Percentiles rank a stretch among this genome's conserved stretches.
Conservation (phyloP, 2,329 filamentous ascomycete species). For the Whalleya microplaca region DNA sequence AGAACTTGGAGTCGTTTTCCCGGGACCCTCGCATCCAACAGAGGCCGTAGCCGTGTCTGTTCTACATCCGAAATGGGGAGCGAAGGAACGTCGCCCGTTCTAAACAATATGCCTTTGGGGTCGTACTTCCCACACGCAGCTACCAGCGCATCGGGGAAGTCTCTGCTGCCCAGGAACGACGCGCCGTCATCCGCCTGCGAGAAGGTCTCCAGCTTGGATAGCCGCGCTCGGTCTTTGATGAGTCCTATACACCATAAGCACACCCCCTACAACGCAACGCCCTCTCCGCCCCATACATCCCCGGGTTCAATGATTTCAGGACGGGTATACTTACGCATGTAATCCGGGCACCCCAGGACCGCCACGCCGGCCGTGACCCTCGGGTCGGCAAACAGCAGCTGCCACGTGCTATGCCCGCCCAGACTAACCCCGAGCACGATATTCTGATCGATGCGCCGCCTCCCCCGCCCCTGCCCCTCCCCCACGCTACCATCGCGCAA, state of each 20-base stretch:
- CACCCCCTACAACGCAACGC: neutral
- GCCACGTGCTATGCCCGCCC: conserved; percentile 88
- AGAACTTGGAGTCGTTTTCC: conserved; percentile 69
- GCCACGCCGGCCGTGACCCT: conserved; percentile 78
- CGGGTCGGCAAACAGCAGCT: conserved; percentile 76
- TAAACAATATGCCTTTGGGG: conserved; percentile 75
- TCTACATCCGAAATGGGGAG: conserved; percentile 39
- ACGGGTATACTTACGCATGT: conserved; percentile 61
- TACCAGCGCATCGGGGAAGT: conserved; percentile 75
- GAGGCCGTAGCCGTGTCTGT: conserved; percentile 46
- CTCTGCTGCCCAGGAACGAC: conserved; percentile 73
- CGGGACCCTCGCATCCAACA: conserved; percentile 54
- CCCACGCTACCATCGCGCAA: conserved; percentile 37
- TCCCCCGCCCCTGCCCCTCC: too few species aligned
- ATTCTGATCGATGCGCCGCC: conserved; percentile 60
- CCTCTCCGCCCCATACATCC: neutral
- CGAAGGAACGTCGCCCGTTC: conserved; percentile 45
- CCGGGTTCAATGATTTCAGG: too few species aligned
- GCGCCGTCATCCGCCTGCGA: conserved; percentile 57
- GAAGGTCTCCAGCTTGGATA: conserved; percentile 68
- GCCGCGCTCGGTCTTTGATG: conserved; percentile 76
- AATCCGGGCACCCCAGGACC: conserved; percentile 90
- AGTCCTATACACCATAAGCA: conserved; percentile 48
- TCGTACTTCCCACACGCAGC: conserved; percentile 68
- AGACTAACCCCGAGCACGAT: conserved; percentile 81